Evolutionary conservation across 345 rosid species (phyloP), one percentile per base, ranked within the genome.

Genomic region (Geranium brycei): DNA sequence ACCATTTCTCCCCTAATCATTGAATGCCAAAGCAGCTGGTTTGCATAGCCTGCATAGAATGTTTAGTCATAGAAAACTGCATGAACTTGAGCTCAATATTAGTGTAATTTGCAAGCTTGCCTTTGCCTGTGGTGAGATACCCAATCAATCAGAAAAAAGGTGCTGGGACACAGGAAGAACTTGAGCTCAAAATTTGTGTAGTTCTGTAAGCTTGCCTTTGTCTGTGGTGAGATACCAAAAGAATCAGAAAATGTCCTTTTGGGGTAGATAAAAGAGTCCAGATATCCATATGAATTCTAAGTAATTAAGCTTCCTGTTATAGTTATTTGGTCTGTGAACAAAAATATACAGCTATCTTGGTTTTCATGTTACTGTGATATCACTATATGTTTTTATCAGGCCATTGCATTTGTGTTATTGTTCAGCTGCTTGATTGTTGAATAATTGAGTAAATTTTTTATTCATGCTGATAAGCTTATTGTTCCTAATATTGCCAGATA

Each of bases 401-500:
- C 41, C 41, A 35, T 35, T 35, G 41, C 10, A 7, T 35, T 35
- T 7, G 41, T 35, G 41, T 35, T 14, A 30, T 60, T 60, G 32
- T 41, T 51, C 15, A 13, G 57, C 65, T 65, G 17, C 66, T 58
- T 59, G 5, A 47, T 62, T 65, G 5, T 53, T 7, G 7, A 5
- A 53, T 15, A 66, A 19, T 4, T 47, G 38, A 31, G 35, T 35
- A 60, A 13, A 40, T 14, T 57, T n/a, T 62, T 60, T 55, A 66
- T 51, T 53, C 5, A 66, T 66, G 61, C 31, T 23, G 53, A 58
- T 59, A 62, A 73, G 62, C 62, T 66, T 65, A 61, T 30, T 63
- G n/a, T 19, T 4, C 35, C 47, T 40, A n/a, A n/a, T 32, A 19
- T 73, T 73, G 68, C 62, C 84, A 95, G 99, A 95, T 95, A 55